Conservation (phyloP, 116 monocot genomes). For the Thalassia testudinum region DNA sequence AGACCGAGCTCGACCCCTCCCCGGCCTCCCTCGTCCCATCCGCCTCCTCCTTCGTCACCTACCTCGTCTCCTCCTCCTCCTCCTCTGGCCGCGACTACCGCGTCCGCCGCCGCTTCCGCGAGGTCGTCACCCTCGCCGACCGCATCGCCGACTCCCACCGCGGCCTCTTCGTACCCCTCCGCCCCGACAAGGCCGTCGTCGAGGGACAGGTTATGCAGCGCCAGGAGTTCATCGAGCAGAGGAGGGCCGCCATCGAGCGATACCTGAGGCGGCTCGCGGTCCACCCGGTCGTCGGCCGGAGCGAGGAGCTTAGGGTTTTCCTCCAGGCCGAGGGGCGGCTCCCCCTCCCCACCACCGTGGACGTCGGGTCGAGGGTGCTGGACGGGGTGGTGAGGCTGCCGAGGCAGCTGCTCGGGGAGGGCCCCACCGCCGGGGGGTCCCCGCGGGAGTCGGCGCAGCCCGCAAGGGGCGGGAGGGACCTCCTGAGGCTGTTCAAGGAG, state of each 20-base stretch:
- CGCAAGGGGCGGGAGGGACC: conserved; percentile 61
- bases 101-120: conserved; percentile 82
- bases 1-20: conserved; percentile 51
- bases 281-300: conserved; percentile 64
- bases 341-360: conserved; percentile 36
- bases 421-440: conserved; percentile 4
- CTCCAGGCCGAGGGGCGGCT: conserved; percentile 53
- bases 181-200: conserved; percentile 70
- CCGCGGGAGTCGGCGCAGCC: conserved; percentile 57
- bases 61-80: conserved; percentile 39
- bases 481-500: conserved; percentile 85
- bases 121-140: conserved; percentile 78
- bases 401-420: conserved; percentile 41
- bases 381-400: conserved; percentile 66
- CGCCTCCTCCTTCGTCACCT: conserved; percentile 44
- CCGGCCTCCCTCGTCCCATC: conserved; percentile 67
- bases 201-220: conserved; percentile 94
- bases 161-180: conserved; percentile 55
- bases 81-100: not conserved
- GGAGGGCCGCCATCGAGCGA: conserved; percentile 59
- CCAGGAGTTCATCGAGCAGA: conserved; percentile 87
- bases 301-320: conserved; percentile 66
- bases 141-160: conserved; percentile 63
- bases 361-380: conserved; percentile 70
- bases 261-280: conserved; percentile 61